Percentiles rank a stretch among this genome's conserved stretches.
Conservation (phyloP, 1,284 basidiomycete genomes). For the Pseudozyma hubeiensis region DNA sequence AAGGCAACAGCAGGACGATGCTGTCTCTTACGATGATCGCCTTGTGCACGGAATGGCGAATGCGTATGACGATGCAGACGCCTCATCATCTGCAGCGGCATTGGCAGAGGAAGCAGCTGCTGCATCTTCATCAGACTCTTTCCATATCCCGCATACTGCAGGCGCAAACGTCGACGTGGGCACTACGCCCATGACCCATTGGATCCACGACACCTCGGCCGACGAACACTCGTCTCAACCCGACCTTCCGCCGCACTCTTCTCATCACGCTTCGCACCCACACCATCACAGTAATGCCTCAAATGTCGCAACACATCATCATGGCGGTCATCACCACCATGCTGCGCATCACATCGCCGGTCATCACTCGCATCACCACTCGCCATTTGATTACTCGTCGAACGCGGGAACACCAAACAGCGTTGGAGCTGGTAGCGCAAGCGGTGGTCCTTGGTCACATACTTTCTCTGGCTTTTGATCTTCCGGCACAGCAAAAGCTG, state of each 20-base stretch:
- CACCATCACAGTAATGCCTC: conserved; percentile 9
- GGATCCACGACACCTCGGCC: conserved; percentile 37
- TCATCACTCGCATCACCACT: conserved; percentile 43
- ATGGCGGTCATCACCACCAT: conserved; percentile 16
- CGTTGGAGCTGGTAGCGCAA: conserved; percentile 34
- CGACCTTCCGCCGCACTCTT: conserved; percentile 3
- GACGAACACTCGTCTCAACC: conserved; percentile 41
- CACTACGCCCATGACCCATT: conserved; percentile 37
- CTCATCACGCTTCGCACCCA: conserved; percentile 14
- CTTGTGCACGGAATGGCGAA: conserved; percentile 13
- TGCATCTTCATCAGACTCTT: conserved; percentile 12
- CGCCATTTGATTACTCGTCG: conserved; percentile 38
- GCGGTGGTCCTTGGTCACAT: conserved; percentile 32
- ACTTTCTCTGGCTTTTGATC: conserved; percentile 38
- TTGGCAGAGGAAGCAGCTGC: conserved; percentile 5
- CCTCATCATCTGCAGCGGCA: conserved; percentile 1
- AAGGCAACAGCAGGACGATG: conserved; percentile 12
- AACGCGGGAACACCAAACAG: conserved; percentile 36
- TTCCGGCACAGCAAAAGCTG: neutral
- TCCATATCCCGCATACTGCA: conserved; percentile 34
- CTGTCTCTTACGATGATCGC: conserved; percentile 10
- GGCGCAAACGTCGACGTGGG: conserved; percentile 10
- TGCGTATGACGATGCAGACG: conserved; percentile 20
- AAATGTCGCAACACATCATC: conserved; percentile 8
- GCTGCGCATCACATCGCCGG: conserved; percentile 4